Conservation (phyloP, 2,329 filamentous ascomycete genomes). For the Penicillium sp. region DNA sequence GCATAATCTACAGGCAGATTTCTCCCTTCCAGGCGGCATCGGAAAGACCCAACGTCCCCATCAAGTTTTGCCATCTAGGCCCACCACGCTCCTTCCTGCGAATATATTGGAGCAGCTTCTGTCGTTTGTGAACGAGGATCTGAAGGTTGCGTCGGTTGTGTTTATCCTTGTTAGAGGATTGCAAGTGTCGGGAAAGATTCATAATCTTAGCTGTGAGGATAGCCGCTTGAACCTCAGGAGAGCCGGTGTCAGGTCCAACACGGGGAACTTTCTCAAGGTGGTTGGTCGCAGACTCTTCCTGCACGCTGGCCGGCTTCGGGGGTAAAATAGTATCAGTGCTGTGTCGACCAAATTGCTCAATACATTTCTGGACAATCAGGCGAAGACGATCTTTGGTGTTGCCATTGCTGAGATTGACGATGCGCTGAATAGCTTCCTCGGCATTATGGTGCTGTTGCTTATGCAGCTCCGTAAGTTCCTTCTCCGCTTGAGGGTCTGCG, state of each 20-base stretch:
- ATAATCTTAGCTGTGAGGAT: slow-evolving; percentile 95
- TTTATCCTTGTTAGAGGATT: slow-evolving; percentile 80
- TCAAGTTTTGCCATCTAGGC: slow-evolving; percentile 83
- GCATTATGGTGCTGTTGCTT: slow-evolving; percentile 67
- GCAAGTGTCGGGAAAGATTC: slow-evolving; percentile 72
- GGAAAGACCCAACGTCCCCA: slow-evolving; percentile 81
- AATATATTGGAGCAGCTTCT: slow-evolving; percentile 87
- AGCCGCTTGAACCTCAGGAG: slow-evolving; percentile 95
- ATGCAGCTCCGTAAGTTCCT: slow-evolving; percentile 50
- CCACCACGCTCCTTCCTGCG: slow-evolving; percentile 88
- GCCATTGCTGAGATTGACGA: slow-evolving; percentile 76
- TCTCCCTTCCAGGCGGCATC: slow-evolving; percentile 90
- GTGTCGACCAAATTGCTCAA: slow-evolving; percentile 89
- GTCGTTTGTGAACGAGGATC: slow-evolving; percentile 82
- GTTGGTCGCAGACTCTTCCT: slow-evolving; percentile 44
- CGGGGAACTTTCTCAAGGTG: slow-evolving; percentile 61
- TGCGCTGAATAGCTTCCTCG: slow-evolving; percentile 75
- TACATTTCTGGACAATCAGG: slow-evolving; percentile 81
- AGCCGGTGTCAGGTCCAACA: slow-evolving; percentile 90
- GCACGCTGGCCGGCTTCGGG: slow-evolving; percentile 57
- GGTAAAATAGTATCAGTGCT: slow-evolving; percentile 75
- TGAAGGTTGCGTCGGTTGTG: slow-evolving; percentile 90
- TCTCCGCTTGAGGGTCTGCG: slow-evolving; percentile 44
- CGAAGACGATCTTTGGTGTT: slow-evolving; percentile 78
- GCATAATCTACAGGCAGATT: slow-evolving; percentile 68